phyloP scores from a whole-genome alignment of 1,284 basidiomycete species.

The Phlebopus sp. region DNA sequence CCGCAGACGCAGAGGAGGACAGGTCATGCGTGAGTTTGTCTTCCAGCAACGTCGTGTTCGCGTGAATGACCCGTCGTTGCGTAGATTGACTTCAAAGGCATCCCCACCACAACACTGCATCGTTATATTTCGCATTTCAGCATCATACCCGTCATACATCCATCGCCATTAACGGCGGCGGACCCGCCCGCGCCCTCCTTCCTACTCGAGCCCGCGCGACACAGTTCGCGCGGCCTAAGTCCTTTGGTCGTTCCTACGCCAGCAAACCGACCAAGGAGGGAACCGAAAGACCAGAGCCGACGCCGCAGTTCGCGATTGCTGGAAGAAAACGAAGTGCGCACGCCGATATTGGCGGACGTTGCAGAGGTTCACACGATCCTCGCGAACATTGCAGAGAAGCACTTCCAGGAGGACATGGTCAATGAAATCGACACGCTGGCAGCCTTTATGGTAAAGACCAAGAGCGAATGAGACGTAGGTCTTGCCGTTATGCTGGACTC shows the following conservation, averaged over 20 bases:
- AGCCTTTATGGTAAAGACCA: conserved; percentile 73
- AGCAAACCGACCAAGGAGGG: conserved; percentile 66
- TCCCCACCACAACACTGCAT: conserved; percentile 58
- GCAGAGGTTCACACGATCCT: conserved; percentile 62
- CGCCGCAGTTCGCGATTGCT: conserved; percentile 64
- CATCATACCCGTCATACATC: conserved; percentile 63
- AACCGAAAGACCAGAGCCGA: conserved; percentile 53
- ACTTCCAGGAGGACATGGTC: conserved; percentile 64
- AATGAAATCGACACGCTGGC: conserved; percentile 77
- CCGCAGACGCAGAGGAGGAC: conserved; percentile 34
- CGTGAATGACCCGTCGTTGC: conserved; percentile 15
- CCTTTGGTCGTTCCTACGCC: conserved; percentile 47
- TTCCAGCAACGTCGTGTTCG: neutral
- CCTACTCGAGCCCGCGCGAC: conserved; percentile 49
- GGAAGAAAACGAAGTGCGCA: conserved; percentile 57
- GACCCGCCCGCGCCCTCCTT: conserved; percentile 66
- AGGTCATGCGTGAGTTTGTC: conserved; percentile 37
- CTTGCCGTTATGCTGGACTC: neutral
- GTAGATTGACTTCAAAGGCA: conserved; percentile 69
- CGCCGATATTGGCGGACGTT: conserved; percentile 65
- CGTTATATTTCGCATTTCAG: conserved; percentile 69
- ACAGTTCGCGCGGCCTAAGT: conserved; percentile 46
- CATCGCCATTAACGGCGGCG: conserved; percentile 60
- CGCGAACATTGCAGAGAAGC: conserved; percentile 63
- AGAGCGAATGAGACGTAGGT: conserved; percentile 37